Base-by-base conservation (phyloP, 306 rosid genomes). In the Quercus berberidifolia region DNA sequence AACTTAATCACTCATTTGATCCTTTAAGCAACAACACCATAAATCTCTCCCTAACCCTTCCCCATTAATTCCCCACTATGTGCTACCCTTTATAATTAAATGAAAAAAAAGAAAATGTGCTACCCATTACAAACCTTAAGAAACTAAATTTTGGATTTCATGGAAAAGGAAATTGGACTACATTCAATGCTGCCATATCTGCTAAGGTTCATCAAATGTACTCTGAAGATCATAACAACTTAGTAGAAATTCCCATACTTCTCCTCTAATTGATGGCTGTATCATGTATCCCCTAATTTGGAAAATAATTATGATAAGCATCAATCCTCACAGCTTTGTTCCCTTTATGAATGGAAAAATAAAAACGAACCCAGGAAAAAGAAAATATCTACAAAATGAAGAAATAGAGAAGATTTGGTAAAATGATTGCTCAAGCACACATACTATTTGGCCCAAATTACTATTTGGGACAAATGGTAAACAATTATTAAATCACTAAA, bases 181-280 rank as follows among this genome's bases (percentile, higher is more conserved):
- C 99, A 96, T 90, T 80, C 96, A 85, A 20, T 38, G 92, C 59
- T 87, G 82, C 63, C 89, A 93, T 78, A 28, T 81, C 60, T 74
- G 90, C 70, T 93, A 97, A 86, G 98, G 83, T 88, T 96, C 98
- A n/a, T 96, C 97, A 81, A 85, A 90, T 81, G 98, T 87, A 89
- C 30, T 2, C 3, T 35, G 80, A 30, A 93, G 96, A 73, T 91
- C 93, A 74, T 87, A 96, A 82, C 97, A 96, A 79, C 98, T 98
- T 56, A 93, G 97, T 80, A 96, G 87, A 88, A 96, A 96, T 65
- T 96, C 98, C 99, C 99, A 96, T 57, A 96, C 99, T 89, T 96
- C 96, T 91, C 69, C 99, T 83, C 92, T 91, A 52, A 96, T 93
- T 69, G 93, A 83, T 84, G 99, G 99, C 86, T 96, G 99, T 81